Percentiles rank a stretch among this genome's conserved stretches.
Conservation (phyloP, 306 rosid genomes). For the Lathyrus aphaca region DNA sequence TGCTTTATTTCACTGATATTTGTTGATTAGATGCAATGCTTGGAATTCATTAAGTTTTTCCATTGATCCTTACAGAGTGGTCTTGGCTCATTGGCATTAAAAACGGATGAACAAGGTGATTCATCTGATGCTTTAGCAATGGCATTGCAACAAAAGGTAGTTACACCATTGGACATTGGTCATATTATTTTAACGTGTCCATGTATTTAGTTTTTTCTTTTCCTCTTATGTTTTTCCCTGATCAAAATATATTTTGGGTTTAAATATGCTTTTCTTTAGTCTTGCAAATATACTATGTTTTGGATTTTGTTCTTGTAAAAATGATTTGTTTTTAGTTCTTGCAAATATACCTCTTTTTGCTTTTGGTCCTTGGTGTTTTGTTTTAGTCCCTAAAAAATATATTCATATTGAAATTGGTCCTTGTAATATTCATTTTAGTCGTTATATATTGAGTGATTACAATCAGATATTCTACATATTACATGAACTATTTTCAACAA, state of each 20-base stretch:
- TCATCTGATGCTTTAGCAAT: slow-evolving; percentile 72
- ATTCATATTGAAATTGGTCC: no score
- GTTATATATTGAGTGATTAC: no score
- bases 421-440: no score
- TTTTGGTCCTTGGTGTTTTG: no score
- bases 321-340: no score
- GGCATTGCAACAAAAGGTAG: slow-evolving; percentile 92
- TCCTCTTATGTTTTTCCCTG: slow-evolving; percentile 6
- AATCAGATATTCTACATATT: no score
- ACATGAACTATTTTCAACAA: no score
- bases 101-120: slow-evolving; percentile 50
- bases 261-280: no score
- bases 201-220: slow-evolving; percentile 26
- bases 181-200: slow-evolving; percentile 7
- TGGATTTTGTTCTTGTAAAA: no score
- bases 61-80: slow-evolving; percentile 48
- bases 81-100: slow-evolving; percentile 40
- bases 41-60: slow-evolving; percentile 32
- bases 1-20: slow-evolving; percentile 29
- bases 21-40: slow-evolving; percentile 28
- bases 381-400: no score
- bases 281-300: no score
- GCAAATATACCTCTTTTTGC: no score
- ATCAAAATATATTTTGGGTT: slow-evolving; percentile 10
- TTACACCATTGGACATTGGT: neutral